These are phyloP conservation scores for Acanthamoeba healyi DNA, from an alignment of 208 protist species.

Conservation along the genomic window DNA sequence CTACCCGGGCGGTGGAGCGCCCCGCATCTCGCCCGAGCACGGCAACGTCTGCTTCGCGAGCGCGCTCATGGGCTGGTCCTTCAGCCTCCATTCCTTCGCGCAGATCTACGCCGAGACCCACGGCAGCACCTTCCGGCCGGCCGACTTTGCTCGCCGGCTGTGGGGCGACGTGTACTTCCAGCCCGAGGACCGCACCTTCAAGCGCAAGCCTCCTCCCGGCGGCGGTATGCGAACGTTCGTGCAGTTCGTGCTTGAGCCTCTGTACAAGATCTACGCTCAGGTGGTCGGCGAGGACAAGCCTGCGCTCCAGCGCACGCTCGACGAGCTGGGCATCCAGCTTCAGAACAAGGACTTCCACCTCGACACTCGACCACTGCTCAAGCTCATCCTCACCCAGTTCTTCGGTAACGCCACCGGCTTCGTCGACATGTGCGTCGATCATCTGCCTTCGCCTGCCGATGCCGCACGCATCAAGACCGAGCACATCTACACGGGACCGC, in stretches of 20 bases:
- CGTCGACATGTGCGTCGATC: slow-evolving; percentile 89
- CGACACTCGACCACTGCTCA: slow-evolving; percentile 89
- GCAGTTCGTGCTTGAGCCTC: slow-evolving; percentile 98
- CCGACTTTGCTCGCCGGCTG: slow-evolving; percentile 94
- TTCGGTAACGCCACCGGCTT: slow-evolving; percentile 89
- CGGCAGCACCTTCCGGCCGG: slow-evolving; percentile 83
- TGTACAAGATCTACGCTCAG: slow-evolving; percentile 97
- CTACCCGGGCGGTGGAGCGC: neutral
- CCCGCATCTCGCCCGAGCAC: slow-evolving; percentile 79
- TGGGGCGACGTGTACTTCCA: slow-evolving; percentile 98
- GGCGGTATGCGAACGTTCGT: slow-evolving; percentile 95
- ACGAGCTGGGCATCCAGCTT: slow-evolving; percentile 86
- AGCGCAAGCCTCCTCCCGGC: slow-evolving; percentile 49
- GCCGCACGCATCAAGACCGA: slow-evolving; percentile 81
- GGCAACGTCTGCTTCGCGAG: slow-evolving; percentile 86
- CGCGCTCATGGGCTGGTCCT: slow-evolving; percentile 93
- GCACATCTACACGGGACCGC: slow-evolving; percentile 89
- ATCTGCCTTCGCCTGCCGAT: slow-evolving; percentile 88
- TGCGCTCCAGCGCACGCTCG: slow-evolving; percentile 67
- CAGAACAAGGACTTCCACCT: slow-evolving; percentile 82
- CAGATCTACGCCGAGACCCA: slow-evolving; percentile 94
- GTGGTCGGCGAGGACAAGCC: slow-evolving; percentile 82
- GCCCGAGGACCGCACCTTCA: slow-evolving; percentile 83
- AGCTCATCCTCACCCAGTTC: slow-evolving; percentile 86
- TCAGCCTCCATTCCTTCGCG: slow-evolving; percentile 96